Conservation (phyloP, 352 stramenopile species). For the Phytophthora kernoviae region DNA sequence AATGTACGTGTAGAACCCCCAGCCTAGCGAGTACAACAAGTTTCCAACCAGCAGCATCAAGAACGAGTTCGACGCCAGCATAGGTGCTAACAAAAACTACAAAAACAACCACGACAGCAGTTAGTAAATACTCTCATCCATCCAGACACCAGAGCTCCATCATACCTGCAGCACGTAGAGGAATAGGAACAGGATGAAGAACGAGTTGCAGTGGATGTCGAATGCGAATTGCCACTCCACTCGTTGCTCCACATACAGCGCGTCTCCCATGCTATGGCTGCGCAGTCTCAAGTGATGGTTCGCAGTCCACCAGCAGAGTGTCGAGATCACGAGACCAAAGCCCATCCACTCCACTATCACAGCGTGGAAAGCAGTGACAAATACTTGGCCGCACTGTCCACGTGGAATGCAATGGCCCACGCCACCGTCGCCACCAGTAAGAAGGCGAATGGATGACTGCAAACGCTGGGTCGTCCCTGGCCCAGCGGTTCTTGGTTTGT, state of each 20-base stretch:
- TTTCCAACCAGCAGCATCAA: constrained; percentile 92
- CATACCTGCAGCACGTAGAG: constrained; percentile 92
- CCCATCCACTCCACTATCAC: constrained; percentile 86
- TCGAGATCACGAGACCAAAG: constrained; percentile 74
- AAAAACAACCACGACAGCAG: constrained; percentile 17
- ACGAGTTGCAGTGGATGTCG: constrained; percentile 99
- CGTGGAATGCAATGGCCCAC: constrained; percentile 81
- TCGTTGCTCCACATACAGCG: constrained; percentile 94
- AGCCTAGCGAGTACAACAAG: constrained; percentile 92
- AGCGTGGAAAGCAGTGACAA: constrained; percentile 76
- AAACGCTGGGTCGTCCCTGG: constrained; percentile 97
- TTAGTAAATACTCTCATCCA: constrained; percentile 11
- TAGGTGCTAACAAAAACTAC: constrained; percentile 95
- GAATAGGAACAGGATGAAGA: constrained; percentile 97
- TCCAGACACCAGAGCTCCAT: not conserved
- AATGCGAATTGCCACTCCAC: constrained; percentile 99
- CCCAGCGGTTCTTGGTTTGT: constrained; percentile 99
- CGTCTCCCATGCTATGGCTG: constrained; percentile 74
- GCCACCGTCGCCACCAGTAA: constrained; percentile 81
- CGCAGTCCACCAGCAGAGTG: constrained; percentile 72
- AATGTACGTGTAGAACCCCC: constrained; percentile 98
- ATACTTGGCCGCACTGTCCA: constrained; percentile 53
- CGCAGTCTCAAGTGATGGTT: constrained; percentile 69
- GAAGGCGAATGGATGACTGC: constrained; percentile 95
- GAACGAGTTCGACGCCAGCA: constrained; percentile 92